phyloP scores from a whole-genome alignment of 2,329 filamentous ascomycete species.

The Ophiostoma perfectum region DNA sequence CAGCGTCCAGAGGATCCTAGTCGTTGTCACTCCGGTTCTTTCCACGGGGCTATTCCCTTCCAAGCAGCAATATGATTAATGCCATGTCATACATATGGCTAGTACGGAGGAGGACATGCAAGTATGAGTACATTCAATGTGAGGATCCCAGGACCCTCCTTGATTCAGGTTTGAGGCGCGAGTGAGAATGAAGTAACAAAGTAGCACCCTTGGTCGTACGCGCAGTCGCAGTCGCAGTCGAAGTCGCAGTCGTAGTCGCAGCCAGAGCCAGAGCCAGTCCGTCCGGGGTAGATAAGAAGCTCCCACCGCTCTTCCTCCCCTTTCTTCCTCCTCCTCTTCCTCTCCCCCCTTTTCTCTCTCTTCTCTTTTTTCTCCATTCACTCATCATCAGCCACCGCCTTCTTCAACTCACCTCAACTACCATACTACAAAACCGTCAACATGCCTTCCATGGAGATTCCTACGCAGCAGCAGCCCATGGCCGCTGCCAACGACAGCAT shows the following conservation, averaged over 20 bases:
- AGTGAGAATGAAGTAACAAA: background rate
- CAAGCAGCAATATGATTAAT: too few relatives aligned
- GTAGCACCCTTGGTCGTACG: too few relatives aligned
- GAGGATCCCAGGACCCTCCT: background rate
- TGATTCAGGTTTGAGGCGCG: conserved; percentile 3
- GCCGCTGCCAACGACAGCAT: conserved; percentile 27
- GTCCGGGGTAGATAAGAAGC: conserved; percentile 20
- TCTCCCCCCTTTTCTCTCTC: background rate
- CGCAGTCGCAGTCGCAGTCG: too few relatives aligned
- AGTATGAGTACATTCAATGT: background rate
- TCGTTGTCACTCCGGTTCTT: background rate
- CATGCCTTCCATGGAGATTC: conserved; percentile 32
- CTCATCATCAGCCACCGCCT: background rate
- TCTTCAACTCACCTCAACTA: background rate
- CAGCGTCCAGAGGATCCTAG: too few relatives aligned
- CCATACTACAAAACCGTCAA: conserved; percentile 20
- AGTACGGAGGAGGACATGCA: background rate
- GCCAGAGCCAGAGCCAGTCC: background rate
- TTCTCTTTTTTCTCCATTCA: conserved; percentile 4
- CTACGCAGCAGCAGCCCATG: conserved; percentile 33
- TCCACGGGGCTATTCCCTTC: too few relatives aligned
- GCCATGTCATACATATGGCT: too few relatives aligned
- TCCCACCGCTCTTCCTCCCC: background rate
- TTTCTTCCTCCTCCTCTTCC: background rate
- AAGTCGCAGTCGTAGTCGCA: background rate